phyloP scores from a whole-genome alignment of 495 filamentous ascomycete genomes.

The Apodospora peruviana region DNA sequence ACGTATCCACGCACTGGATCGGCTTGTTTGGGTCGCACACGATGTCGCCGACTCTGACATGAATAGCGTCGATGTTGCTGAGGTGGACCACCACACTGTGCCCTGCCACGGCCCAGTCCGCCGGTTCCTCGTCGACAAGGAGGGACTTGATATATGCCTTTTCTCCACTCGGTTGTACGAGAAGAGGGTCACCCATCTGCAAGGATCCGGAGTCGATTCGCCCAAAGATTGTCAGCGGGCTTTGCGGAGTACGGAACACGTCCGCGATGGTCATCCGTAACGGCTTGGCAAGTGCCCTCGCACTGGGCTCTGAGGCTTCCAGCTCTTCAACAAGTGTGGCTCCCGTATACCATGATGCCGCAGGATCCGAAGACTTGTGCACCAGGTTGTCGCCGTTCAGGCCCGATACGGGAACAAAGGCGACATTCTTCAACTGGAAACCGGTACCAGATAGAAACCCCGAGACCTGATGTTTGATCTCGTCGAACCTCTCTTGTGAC shows the following conservation, averaged over 20 bases:
- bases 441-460: constrained; percentile 77
- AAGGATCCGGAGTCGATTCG: constrained; percentile 79
- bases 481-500: constrained; percentile 73
- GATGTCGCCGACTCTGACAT: constrained; percentile 79
- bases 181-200: constrained; percentile 74
- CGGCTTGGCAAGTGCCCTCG: constrained; percentile 69
- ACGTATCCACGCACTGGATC: constrained; percentile 60
- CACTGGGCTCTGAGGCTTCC: constrained; percentile 68
- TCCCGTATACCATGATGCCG: constrained; percentile 71
- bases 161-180: constrained; percentile 75
- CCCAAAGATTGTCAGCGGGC: constrained; percentile 76
- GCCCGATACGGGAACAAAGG: constrained; percentile 85
- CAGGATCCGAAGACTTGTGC: constrained; percentile 48
- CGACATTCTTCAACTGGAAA: constrained; percentile 71
- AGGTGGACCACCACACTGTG: constrained; percentile 83
- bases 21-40: constrained; percentile 65
- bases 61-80: constrained; percentile 74
- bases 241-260: constrained; percentile 59
- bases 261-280: constrained; percentile 80
- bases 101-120: constrained; percentile 93
- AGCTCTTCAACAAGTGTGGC: constrained; percentile 75
- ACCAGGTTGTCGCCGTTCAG: constrained; percentile 83
- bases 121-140: constrained; percentile 62
- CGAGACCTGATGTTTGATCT: constrained; percentile 77
- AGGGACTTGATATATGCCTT: constrained; percentile 72